phyloP scores from a whole-genome alignment of 805 yeast species.

The Limtongia smithiae region DNA sequence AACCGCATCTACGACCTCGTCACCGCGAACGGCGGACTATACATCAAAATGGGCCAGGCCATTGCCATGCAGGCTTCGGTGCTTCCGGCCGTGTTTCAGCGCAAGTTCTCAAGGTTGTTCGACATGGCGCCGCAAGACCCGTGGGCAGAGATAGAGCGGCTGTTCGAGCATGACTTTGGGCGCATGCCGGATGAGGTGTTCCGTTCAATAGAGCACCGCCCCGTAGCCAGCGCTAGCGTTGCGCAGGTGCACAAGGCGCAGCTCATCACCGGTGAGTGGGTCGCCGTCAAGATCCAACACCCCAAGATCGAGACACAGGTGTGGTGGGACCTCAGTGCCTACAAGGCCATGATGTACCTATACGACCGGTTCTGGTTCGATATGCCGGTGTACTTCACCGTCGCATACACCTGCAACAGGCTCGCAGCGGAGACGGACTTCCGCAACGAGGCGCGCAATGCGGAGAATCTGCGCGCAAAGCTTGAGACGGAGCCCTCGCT shows the following conservation, averaged over 20 bases:
- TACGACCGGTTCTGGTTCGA: conserved; percentile 56
- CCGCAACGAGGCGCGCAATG: conserved; percentile 52
- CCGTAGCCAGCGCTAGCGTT: conserved; percentile 72
- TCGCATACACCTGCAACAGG: conserved; percentile 55
- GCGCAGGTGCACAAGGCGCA: conserved; percentile 65
- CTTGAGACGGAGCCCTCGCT: conserved; percentile 47
- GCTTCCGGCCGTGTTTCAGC: conserved; percentile 63
- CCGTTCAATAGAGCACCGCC: conserved; percentile 49
- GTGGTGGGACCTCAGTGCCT: conserved; percentile 58
- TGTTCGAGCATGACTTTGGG: conserved; percentile 38
- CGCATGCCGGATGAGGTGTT: conserved; percentile 46
- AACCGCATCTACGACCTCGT: conserved; percentile 47
- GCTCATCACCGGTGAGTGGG: conserved; percentile 47
- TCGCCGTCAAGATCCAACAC: conserved; percentile 68
- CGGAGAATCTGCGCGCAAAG: conserved; percentile 40
- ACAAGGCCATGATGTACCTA: conserved; percentile 48
- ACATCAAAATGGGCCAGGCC: conserved; percentile 75
- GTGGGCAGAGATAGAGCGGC: conserved; percentile 40
- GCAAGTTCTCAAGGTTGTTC: conserved; percentile 54
- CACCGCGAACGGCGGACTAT: conserved; percentile 52
- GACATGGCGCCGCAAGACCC: conserved; percentile 65
- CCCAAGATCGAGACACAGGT: conserved; percentile 59
- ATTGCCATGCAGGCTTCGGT: conserved; percentile 70
- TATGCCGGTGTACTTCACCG: conserved; percentile 57
- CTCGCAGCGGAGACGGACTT: conserved; percentile 62